These are phyloP conservation scores for Berberis vulgaris DNA, from an alignment of 164 flowering plant genomes.

Conservation along the genomic window DNA sequence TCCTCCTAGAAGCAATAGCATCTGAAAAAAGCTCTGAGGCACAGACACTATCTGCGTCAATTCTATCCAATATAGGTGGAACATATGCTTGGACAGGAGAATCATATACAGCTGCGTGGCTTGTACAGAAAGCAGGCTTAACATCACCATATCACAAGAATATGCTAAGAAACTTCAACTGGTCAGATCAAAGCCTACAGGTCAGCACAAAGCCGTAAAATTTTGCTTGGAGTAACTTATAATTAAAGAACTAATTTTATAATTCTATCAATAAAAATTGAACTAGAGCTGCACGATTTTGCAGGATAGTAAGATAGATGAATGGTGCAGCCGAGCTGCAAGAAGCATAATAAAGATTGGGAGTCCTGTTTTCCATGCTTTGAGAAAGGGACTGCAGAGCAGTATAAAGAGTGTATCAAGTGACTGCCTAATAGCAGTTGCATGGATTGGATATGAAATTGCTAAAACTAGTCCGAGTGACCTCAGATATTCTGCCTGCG, in stretches of 20 bases:
- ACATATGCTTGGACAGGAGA: constrained; percentile 73
- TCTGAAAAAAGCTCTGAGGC: constrained; percentile 31
- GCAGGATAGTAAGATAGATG: constrained; percentile 48
- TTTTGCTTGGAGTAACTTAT: not conserved
- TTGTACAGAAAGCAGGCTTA: constrained; percentile 58
- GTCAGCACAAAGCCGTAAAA: constrained; percentile 22
- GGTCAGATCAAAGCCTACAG: constrained; percentile 55
- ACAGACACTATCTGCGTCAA: constrained; percentile 46
- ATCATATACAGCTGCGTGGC: constrained; percentile 65
- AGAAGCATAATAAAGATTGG: constrained; percentile 39
- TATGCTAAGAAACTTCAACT: constrained; percentile 49
- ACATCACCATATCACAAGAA: constrained; percentile 37
- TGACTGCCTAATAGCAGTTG: constrained; percentile 46
- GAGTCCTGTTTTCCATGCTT: constrained; percentile 37
- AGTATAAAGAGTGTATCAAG: constrained; percentile 40
- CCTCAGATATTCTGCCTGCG: constrained; percentile 43
- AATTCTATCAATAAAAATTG: not conserved
- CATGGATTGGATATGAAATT: constrained; percentile 73
- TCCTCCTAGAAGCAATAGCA: constrained; percentile 39
- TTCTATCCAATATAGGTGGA: constrained; percentile 73
- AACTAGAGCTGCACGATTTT: constrained; percentile 8
- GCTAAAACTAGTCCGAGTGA: constrained; percentile 27
- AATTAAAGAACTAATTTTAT: not conserved
- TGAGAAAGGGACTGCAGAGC: constrained; percentile 58
- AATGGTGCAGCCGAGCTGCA: constrained; percentile 59